Conservation (phyloP, 2,329 filamentous ascomycete species). For the Ophiostoma pallidulum region DNA sequence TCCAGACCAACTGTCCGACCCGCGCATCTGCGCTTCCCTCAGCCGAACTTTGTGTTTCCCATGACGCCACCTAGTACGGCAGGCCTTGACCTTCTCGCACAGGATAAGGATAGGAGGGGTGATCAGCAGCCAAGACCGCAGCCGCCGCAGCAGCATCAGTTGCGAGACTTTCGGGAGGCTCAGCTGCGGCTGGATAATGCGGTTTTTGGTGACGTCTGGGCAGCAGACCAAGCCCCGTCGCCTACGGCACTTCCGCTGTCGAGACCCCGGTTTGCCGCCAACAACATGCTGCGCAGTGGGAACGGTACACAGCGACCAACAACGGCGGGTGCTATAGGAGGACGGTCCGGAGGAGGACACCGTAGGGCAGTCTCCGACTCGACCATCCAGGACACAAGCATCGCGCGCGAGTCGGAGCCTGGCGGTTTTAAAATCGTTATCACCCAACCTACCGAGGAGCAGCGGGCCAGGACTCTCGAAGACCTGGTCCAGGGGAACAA, state of each 20-base stretch:
- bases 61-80: constrained; percentile 51
- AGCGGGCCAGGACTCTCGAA: constrained; percentile 54
- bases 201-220: constrained; percentile 32
- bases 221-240: constrained; percentile 31
- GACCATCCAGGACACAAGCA: constrained; percentile 56
- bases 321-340: constrained; percentile 1
- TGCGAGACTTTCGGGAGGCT: constrained; percentile 12
- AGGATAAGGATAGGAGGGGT: constrained; percentile 23
- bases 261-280: neutral
- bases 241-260: constrained; percentile 20
- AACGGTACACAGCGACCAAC: constrained; percentile 1
- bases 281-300: neutral
- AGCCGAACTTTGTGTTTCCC: constrained; percentile 51
- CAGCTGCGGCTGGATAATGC: neutral
- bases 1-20: constrained; percentile 53
- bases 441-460: constrained; percentile 54
- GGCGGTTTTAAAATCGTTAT: constrained; percentile 75
- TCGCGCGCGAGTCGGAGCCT: constrained; percentile 44
- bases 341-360: constrained; percentile 26
- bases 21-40: constrained; percentile 51
- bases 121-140: constrained; percentile 8
- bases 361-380: constrained; percentile 68
- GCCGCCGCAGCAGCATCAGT: constrained; percentile 16
- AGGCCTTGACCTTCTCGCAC: constrained; percentile 38
- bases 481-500: constrained; percentile 33